Base-by-base conservation (phyloP, 2,329 filamentous ascomycete genomes). In the Fusarium neocosmosporiellum region DNA sequence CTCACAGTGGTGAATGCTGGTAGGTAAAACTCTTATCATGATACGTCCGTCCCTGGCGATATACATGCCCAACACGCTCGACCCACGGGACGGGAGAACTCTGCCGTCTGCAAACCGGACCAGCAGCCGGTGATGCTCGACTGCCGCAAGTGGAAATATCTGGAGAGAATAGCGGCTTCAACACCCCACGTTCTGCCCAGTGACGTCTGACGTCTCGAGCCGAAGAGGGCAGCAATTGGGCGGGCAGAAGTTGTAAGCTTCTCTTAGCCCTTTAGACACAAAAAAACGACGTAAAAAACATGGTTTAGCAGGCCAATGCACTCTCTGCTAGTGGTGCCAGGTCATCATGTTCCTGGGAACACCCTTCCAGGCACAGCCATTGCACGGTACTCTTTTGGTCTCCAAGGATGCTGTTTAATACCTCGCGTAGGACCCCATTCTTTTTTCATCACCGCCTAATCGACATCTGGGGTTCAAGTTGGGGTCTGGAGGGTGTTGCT, bases 131-230 rank as follows among this genome's bases (percentile, higher is more conserved):
- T 22, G n/a, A 41, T 37, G n/a, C 41, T 46, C 11, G 18, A 18
- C 55, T 29, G 18, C 71, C 65, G 18, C 16, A 71, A 66, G 24
- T 69, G 67, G 71, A 74, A 73, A 73, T 65, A 73, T 69, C 36
- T 58, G 16, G 70, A 73, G 71, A 73, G 60, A 54, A 59, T 36
- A 43, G 18, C 20, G 24, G 58, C 59, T 29, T 50, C 41, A 65
- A 22, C 60, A 66, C 60, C 67, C 62, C 63, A 63, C 62, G 65
- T 69, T 75, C 69, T 64, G 58, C 54, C 34, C 36, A 46, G 61
- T 67, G 69, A 71, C 69, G 66, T 69, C 41, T 67, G 29, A 36
- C 53, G 22, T 60, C n/a, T 57, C 50, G 20, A 55, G 24, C 59
- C 10, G 37, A 7, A 62, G 63, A 57, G 16, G 70, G 63, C 59